Base-by-base conservation (phyloP, 768 basidiomycete genomes). In the Mycena haematopus region DNA sequence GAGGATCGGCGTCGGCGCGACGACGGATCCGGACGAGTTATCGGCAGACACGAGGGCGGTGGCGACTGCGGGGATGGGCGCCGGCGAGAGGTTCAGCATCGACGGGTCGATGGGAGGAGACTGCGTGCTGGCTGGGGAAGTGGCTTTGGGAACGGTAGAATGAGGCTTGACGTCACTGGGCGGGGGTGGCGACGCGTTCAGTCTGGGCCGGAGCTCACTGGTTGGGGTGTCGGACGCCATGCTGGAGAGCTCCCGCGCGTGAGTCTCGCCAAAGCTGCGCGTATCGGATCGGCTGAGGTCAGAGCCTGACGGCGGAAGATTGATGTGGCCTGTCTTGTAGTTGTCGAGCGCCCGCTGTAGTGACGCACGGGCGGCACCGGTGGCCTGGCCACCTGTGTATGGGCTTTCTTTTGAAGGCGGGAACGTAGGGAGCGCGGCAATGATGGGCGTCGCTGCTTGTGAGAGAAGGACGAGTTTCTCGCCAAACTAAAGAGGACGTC, bases 231-330 rank as follows among this genome's bases (percentile, higher is more conserved):
- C 71, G 14, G 80, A 71, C 52, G 75, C 75, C 54, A 92, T 86
- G 66, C 77, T 80, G 19, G 82, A 82, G 36, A 95, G 80, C 75
- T 94, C 93, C 36, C 76, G 80, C 0, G 89, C 90, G 69, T 95
- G 93, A 40, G 87, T 93, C 74, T 89, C 90, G 21, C 93, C 93
- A 70, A 95, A 95, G 74, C 90, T 92, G 59, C 84, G 84, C 0
- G 90, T 91, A 69, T 94, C 90, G 4, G 88, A 88, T 62, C 88
- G 80, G 62, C 82, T 80, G 42, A 92, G 80, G 70, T 89, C 87
- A n/a, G 82, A 75, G 6, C 79, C 77, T 29, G 78, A 73, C 15
- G 74, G 73, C 40, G 81, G 78, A 13, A 92, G 78, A 44, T 80
- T 80, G 68, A 84, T 81, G 60, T 84, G 80, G 0, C 92, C 92